These are phyloP conservation scores for Nepenthes gracilis DNA, from an alignment of 148 eudicot genomes.

Conservation along the genomic window DNA sequence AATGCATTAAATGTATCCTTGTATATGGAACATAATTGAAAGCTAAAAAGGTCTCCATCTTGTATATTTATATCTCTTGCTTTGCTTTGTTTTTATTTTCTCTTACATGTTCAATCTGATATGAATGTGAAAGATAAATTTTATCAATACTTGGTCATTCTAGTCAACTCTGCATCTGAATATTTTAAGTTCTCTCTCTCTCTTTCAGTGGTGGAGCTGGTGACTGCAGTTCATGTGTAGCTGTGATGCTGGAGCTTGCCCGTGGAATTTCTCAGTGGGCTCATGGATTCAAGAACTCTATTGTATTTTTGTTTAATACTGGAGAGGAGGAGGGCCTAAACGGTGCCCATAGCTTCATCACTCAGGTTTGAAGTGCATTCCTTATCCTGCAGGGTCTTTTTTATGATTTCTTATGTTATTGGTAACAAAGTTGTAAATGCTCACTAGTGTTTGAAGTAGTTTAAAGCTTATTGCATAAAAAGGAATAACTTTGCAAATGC, in stretches of 20 bases:
- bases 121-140: neutral
- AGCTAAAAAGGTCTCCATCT: too few relatives aligned
- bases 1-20: too few relatives aligned
- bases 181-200: constrained; percentile 1
- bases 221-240: constrained; percentile 94
- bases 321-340: constrained; percentile 97
- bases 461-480: neutral
- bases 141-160: neutral
- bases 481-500: constrained; percentile 13
- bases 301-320: constrained; percentile 84
- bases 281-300: constrained; percentile 77
- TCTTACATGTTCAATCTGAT: neutral
- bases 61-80: neutral
- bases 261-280: constrained; percentile 95
- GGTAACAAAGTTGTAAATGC: neutral
- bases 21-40: too few relatives aligned
- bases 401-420: neutral
- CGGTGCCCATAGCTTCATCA: constrained; percentile 97
- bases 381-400: neutral
- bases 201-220: constrained; percentile 90
- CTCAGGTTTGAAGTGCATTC: constrained; percentile 48
- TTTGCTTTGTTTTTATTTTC: neutral
- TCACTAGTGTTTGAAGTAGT: neutral
- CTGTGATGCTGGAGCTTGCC: constrained; percentile 95
- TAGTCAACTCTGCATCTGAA: neutral